Conservation (phyloP, 2,329 filamentous ascomycete genomes). For the Penicillium sp. region DNA sequence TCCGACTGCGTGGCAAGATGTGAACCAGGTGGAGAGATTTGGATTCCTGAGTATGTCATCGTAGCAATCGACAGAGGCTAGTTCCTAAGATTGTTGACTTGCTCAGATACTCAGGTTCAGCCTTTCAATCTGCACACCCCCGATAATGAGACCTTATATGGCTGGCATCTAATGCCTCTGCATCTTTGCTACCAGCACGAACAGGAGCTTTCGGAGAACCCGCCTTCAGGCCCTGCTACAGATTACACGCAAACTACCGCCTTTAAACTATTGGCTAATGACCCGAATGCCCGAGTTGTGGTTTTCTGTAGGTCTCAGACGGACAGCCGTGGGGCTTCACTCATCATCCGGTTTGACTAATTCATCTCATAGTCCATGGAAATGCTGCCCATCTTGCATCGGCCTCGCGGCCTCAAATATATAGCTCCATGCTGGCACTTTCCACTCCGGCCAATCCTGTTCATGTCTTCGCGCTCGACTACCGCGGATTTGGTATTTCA, state of each 20-base stretch:
- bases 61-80: not conserved
- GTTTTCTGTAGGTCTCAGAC: constrained; percentile 53
- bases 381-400: constrained; percentile 89
- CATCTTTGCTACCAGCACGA: constrained; percentile 77
- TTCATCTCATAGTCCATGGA: constrained; percentile 44
- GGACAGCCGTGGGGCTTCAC: not conserved
- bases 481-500: constrained; percentile 83
- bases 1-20: constrained; percentile 70
- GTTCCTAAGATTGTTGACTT: constrained; percentile 23
- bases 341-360: constrained; percentile 12
- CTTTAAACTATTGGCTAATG: constrained; percentile 55
- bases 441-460: constrained; percentile 64
- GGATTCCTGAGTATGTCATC: constrained; percentile 75
- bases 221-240: constrained; percentile 55
- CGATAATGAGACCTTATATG: constrained; percentile 79
- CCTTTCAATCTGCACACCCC: constrained; percentile 77
- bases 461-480: constrained; percentile 87
- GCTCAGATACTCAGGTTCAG: constrained; percentile 79
- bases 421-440: constrained; percentile 74
- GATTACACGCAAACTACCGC: constrained; percentile 55
- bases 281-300: constrained; percentile 58
- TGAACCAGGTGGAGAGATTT: constrained; percentile 78
- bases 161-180: constrained; percentile 87
- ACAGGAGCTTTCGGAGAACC: constrained; percentile 59
- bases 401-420: constrained; percentile 73